Evolutionary conservation across 768 basidiomycete species (phyloP).

Genomic region (Leccinum disarticulatum): DNA sequence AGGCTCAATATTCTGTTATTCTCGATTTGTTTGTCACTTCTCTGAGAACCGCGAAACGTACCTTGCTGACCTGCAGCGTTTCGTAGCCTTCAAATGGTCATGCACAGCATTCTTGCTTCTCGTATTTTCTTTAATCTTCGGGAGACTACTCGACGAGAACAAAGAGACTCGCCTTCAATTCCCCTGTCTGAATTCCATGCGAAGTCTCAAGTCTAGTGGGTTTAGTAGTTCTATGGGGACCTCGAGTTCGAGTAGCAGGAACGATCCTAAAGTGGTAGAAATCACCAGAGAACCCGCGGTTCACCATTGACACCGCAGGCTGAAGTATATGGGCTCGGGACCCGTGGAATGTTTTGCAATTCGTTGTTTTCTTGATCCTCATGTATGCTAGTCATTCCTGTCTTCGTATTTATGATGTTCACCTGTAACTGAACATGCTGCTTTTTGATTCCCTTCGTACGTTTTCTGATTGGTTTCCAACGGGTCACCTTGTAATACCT

Average conservation of each 20-base stretch:
- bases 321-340: background rate
- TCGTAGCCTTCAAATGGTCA: constrained; percentile 20
- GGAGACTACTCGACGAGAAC: constrained; percentile 15
- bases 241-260: constrained; percentile 1
- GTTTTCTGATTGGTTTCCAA: background rate
- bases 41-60: background rate
- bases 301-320: no score
- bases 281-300: background rate
- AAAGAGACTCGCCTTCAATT: background rate
- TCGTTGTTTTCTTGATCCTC: background rate
- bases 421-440: background rate
- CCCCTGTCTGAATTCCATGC: constrained; percentile 15
- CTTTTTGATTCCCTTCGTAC: background rate
- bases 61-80: background rate
- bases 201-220: background rate
- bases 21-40: constrained; percentile 18
- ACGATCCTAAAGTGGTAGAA: background rate
- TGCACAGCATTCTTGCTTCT: constrained; percentile 26
- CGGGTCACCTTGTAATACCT: no score
- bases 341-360: background rate
- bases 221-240: background rate
- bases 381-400: background rate
- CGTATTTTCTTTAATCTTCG: constrained; percentile 27
- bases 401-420: background rate
- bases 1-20: constrained; percentile 16